These are phyloP conservation scores for Metschnikowia similis DNA, from an alignment of 805 yeast genomes.

Conservation along the genomic window DNA sequence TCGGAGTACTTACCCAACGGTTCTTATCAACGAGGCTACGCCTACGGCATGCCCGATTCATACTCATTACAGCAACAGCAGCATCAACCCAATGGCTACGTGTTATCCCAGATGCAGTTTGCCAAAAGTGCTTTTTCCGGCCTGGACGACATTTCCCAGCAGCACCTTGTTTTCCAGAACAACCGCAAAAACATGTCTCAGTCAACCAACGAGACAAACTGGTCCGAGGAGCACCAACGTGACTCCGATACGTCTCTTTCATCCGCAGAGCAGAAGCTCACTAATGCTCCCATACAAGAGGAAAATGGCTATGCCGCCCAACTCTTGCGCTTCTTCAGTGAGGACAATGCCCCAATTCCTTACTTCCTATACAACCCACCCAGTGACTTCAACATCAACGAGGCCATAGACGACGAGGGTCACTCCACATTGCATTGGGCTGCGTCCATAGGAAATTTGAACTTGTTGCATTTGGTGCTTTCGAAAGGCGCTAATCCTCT, in stretches of 20 bases:
- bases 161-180: slow-evolving; percentile 14
- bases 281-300: slow-evolving; percentile 42
- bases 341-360: slow-evolving; percentile 49
- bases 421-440: slow-evolving; percentile 98
- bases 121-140: not conserved
- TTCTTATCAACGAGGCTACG: slow-evolving; percentile 2
- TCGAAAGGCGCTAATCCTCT: slow-evolving; percentile 68
- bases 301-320: slow-evolving; percentile 38
- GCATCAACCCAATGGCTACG: not conserved
- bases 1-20: slow-evolving; percentile 17
- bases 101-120: not conserved
- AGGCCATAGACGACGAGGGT: slow-evolving; percentile 88
- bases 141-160: slow-evolving; percentile 11
- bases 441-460: slow-evolving; percentile 85
- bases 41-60: not conserved
- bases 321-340: slow-evolving; percentile 39
- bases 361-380: slow-evolving; percentile 62
- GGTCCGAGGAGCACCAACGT: slow-evolving; percentile 38
- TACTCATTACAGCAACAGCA: not conserved
- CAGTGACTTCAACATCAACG: slow-evolving; percentile 61
- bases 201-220: slow-evolving; percentile 41
- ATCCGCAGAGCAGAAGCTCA: slow-evolving; percentile 12
- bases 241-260: slow-evolving; percentile 39
- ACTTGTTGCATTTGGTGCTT: slow-evolving; percentile 70
- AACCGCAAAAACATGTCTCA: slow-evolving; percentile 22